Percentiles rank a stretch among this genome's conserved stretches.
Conservation (phyloP, 2,329 filamentous ascomycete species). For the Apiospora saccharicola region DNA sequence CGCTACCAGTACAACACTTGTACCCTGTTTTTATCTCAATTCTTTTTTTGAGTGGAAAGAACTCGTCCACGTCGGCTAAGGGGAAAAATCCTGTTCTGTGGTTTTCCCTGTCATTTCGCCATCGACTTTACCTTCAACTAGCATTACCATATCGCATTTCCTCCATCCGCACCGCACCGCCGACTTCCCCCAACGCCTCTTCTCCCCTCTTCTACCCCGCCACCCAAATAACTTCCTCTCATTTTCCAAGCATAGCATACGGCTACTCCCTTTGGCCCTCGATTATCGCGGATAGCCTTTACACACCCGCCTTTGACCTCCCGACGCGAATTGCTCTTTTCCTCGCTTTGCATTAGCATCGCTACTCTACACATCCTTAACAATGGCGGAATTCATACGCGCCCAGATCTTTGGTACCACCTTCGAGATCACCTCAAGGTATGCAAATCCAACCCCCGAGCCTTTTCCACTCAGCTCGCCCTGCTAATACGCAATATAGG, state of each 20-base stretch:
- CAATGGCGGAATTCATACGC: conserved; percentile 98
- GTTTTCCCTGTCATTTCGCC: conserved; percentile 16
- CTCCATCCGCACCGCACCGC: conserved; percentile 13
- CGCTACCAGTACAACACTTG: conserved; percentile 1
- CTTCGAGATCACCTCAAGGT: conserved; percentile 99
- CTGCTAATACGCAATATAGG: conserved; percentile 54
- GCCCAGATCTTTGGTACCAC: conserved; percentile 99
- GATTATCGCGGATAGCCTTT: conserved; percentile 14
- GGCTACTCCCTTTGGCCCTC: background rate
- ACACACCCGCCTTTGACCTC: background rate
- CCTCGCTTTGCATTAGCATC: conserved; percentile 1
- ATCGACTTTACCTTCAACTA: conserved; percentile 21
- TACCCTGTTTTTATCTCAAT: conserved; percentile 20
- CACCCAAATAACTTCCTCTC: conserved; percentile 12
- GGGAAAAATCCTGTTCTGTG: conserved; percentile 16
- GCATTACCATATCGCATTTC: conserved; percentile 21
- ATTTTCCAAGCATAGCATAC: background rate
- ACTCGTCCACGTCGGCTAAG: conserved; percentile 16
- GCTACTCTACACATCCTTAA: conserved; percentile 45
- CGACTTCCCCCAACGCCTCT: conserved; percentile 7
- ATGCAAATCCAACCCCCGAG: conserved; percentile 37
- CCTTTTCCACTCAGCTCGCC: conserved; percentile 6
- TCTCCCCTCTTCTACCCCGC: conserved; percentile 20
- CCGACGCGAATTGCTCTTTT: conserved; percentile 7
- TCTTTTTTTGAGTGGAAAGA: conserved; percentile 19